Percentiles rank a stretch among this genome's conserved stretches.
phyloP scores from a whole-genome alignment of 2,329 filamentous ascomycete species.

The Phialophora chinensis region DNA sequence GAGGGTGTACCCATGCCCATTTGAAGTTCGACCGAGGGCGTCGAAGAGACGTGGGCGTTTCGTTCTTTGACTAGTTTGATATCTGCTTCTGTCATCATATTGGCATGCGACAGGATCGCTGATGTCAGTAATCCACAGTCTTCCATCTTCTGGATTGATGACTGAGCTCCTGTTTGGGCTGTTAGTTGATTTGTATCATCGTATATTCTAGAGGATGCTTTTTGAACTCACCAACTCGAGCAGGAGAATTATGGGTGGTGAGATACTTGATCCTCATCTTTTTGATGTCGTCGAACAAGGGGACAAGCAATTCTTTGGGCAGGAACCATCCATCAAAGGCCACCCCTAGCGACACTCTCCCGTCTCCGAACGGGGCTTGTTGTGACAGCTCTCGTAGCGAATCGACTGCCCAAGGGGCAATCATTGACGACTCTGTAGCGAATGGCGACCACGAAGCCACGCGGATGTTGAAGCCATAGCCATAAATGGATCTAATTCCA shows the following conservation, averaged over 20 bases:
- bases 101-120: conserved; percentile 52
- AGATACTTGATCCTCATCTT: conserved; percentile 37
- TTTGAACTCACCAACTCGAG: too few relatives aligned
- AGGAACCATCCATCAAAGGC: conserved; percentile 41
- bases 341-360: conserved; percentile 42
- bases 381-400: conserved; percentile 34
- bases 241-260: conserved; percentile 36
- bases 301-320: conserved; percentile 37
- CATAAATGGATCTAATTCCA: conserved; percentile 42
- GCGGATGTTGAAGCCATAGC: conserved; percentile 38
- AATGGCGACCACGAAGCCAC: conserved; percentile 38
- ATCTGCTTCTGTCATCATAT: conserved; percentile 37
- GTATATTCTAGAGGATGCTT: too few relatives aligned
- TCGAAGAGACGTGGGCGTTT: conserved; percentile 47
- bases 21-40: conserved; percentile 58
- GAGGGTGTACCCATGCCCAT: conserved; percentile 52
- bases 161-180: background rate
- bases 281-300: conserved; percentile 36
- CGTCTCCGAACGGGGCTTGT: conserved; percentile 40
- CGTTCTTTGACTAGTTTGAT: conserved; percentile 33
- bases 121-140: conserved; percentile 46
- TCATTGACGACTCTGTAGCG: conserved; percentile 13
- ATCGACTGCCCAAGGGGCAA: conserved; percentile 38
- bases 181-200: too few relatives aligned
- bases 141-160: conserved; percentile 30